Conservation (phyloP, 2,329 filamentous ascomycete genomes). For the Ophiostoma piceae region DNA sequence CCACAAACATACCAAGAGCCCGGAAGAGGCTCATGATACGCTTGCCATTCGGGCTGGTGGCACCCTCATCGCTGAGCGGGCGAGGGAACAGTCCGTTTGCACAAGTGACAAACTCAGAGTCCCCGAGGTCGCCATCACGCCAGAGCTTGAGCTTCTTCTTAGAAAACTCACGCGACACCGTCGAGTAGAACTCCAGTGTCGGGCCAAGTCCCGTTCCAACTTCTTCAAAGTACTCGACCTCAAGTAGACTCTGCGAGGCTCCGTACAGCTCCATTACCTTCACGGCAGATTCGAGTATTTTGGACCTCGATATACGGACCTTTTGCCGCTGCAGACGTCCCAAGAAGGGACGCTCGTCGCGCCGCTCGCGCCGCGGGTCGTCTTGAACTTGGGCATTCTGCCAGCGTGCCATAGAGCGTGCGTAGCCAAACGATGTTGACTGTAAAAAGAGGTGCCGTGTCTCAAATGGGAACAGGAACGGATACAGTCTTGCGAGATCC, state of each 20-base stretch:
- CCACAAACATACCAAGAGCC: conserved; percentile 93
- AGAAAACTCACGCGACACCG: conserved; percentile 92
- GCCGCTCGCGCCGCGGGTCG: conserved; percentile 73
- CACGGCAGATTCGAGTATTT: conserved; percentile 91
- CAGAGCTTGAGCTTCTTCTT: conserved; percentile 97
- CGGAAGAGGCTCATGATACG: conserved; percentile 85
- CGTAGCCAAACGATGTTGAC: conserved; percentile 97
- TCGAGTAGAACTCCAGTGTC: conserved; percentile 96
- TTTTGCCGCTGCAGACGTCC: conserved; percentile 92
- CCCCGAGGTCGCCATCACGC: conserved; percentile 78
- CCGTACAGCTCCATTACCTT: conserved; percentile 99
- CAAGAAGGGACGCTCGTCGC: conserved; percentile 86
- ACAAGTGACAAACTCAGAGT: conserved; percentile 75
- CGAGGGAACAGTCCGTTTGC: conserved; percentile 84
- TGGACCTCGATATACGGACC: conserved; percentile 90
- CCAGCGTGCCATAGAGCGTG: conserved; percentile 95
- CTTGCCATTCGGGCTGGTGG: conserved; percentile 70
- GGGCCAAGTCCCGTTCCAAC: conserved; percentile 93
- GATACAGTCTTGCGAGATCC: conserved; percentile 86
- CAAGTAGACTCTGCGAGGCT: conserved; percentile 88
- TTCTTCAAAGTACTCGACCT: conserved; percentile 98
- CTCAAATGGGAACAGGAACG: conserved; percentile 97
- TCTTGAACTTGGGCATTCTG: conserved; percentile 82
- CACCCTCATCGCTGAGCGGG: conserved; percentile 76
- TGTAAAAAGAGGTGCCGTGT: conserved; percentile 94